These are phyloP conservation scores for Epithele typhae DNA, from an alignment of 768 basidiomycete species.

Conservation along the genomic window DNA sequence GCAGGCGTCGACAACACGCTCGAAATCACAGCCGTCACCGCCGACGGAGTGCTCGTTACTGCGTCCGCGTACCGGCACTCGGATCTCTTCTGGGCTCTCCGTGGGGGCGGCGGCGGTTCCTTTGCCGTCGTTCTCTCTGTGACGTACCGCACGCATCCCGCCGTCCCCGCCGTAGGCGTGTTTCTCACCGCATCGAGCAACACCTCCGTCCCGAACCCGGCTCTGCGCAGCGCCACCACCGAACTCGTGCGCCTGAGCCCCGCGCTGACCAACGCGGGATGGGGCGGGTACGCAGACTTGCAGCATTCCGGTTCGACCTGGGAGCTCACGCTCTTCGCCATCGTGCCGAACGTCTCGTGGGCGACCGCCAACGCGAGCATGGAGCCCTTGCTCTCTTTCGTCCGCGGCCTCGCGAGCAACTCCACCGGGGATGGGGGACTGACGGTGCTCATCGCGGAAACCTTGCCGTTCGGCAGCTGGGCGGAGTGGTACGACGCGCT, in stretches of 20 bases:
- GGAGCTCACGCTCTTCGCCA: not conserved
- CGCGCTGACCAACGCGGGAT: constrained; percentile 29
- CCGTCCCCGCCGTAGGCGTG: constrained; percentile 29
- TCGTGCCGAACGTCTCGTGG: constrained; percentile 33
- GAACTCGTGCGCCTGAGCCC: constrained; percentile 33
- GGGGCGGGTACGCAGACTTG: constrained; percentile 2
- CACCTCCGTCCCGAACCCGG: constrained; percentile 8
- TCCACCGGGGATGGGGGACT: constrained; percentile 18
- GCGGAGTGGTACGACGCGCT: constrained; percentile 12
- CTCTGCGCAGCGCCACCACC: constrained; percentile 9
- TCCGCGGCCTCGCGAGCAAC: constrained; percentile 17
- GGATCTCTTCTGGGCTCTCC: constrained; percentile 51
- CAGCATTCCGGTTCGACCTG: not conserved
- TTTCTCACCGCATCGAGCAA: constrained; percentile 13
- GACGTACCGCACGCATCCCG: constrained; percentile 42
- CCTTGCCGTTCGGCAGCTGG: constrained; percentile 14
- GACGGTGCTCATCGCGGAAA: not conserved
- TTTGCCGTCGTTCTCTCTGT: constrained; percentile 36
- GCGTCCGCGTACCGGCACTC: constrained; percentile 42
- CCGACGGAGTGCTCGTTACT: constrained; percentile 39
- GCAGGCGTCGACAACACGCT: constrained; percentile 25
- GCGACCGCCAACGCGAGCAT: constrained; percentile 33
- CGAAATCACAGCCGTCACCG: constrained; percentile 48
- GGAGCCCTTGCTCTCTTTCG: constrained; percentile 29
- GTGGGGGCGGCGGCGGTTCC: constrained; percentile 37